A percentile compares a stretch with the other conserved stretches of the same genome.
Evolutionary conservation across 164 flowering plant genomes (phyloP).

Genomic region (Liriodendron chinense): DNA sequence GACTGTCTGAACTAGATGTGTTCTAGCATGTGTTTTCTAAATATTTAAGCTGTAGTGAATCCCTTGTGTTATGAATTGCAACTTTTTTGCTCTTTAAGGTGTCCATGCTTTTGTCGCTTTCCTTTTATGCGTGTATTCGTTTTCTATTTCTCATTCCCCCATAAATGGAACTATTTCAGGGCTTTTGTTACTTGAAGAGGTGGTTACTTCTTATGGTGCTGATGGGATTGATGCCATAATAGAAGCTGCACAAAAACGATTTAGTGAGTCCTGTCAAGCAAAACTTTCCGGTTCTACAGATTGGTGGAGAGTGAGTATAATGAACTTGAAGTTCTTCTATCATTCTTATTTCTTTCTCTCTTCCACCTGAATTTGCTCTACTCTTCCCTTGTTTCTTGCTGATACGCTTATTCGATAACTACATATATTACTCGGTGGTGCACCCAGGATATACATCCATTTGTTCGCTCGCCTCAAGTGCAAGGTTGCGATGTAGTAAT

Average conservation of each 20-base stretch:
- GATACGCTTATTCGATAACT: background rate
- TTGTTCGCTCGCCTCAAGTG: no score
- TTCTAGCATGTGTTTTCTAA: no score
- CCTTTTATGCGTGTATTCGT: background rate
- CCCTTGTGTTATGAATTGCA: background rate
- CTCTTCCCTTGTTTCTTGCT: background rate
- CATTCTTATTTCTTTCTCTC: background rate
- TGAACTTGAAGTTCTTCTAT: background rate
- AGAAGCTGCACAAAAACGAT: constrained; percentile 56
- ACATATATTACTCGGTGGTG: background rate
- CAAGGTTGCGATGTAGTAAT: no score
- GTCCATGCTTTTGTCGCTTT: background rate
- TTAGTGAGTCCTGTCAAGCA: constrained; percentile 66
- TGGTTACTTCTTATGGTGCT: constrained; percentile 45
- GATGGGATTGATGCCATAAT: constrained; percentile 66
- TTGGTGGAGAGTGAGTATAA: constrained; percentile 90
- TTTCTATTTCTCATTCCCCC: background rate
- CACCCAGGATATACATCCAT: no score
- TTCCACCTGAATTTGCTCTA: no score
- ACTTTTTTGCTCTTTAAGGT: background rate
- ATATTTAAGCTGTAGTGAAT: background rate
- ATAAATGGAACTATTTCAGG: constrained; percentile 37
- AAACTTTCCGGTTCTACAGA: constrained; percentile 59
- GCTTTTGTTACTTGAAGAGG: constrained; percentile 75
- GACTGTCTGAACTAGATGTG: background rate